Evolutionary conservation across 306 rosid genomes (phyloP).

Genomic region (Nissolia schottii): DNA sequence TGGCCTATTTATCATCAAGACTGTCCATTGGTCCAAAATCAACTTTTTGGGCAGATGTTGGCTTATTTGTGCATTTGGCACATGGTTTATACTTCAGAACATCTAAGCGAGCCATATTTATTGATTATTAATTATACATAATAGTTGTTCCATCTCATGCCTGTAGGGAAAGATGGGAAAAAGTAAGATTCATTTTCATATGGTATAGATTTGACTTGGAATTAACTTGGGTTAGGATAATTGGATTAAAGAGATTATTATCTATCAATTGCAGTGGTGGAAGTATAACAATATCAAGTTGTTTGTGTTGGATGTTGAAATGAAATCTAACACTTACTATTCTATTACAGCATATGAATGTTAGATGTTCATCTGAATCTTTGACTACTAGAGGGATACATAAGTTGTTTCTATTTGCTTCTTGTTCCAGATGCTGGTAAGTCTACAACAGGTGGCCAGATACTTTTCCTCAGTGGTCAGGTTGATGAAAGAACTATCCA

Average conservation of each 20-base stretch:
- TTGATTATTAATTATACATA: neutral
- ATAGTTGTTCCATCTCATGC: neutral
- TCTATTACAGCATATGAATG: neutral
- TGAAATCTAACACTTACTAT: neutral
- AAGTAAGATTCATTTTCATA: neutral
- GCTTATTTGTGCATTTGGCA: neutral
- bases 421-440: slow-evolving; percentile 85
- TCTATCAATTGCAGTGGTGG: neutral
- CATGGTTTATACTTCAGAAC: neutral
- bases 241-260: neutral
- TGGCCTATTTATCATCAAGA: no score
- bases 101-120: neutral
- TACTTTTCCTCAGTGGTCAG: slow-evolving; percentile 93
- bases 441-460: slow-evolving; percentile 98
- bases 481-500: slow-evolving; percentile 98
- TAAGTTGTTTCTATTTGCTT: neutral
- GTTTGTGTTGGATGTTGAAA: neutral
- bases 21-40: neutral
- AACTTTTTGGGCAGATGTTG: neutral
- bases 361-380: neutral
- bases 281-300: neutral
- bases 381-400: neutral
- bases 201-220: neutral
- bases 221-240: neutral
- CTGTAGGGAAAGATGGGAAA: neutral